phyloP scores from a whole-genome alignment of 164 flowering plant species.

The Aristolochia fimbriata region DNA sequence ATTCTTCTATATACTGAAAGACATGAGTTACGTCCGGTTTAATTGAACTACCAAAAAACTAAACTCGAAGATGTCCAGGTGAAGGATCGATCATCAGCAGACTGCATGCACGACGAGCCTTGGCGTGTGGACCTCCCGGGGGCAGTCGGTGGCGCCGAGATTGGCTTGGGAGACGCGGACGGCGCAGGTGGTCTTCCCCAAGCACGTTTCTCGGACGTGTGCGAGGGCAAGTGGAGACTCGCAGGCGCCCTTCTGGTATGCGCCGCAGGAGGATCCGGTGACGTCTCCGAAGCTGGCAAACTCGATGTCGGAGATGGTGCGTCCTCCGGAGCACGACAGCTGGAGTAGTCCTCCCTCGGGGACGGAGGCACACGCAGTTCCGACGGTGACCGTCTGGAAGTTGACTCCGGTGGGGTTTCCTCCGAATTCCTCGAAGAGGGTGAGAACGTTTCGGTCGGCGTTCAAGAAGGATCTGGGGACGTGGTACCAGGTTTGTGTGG shows the following conservation, averaged over 20 bases:
- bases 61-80: too few species aligned
- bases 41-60: too few species aligned
- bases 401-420: conserved; percentile 62
- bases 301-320: background rate
- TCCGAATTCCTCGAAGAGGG: conserved; percentile 89
- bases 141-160: background rate
- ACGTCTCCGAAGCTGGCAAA: background rate
- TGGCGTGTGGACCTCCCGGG: background rate
- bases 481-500: conserved; percentile 95
- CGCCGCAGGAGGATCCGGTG: background rate
- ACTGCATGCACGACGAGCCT: background rate
- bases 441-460: conserved; percentile 63
- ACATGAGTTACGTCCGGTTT: too few species aligned
- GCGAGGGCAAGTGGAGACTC: background rate
- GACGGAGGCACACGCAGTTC: too few species aligned
- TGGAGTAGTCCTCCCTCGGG: too few species aligned
- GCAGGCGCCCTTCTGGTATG: background rate
- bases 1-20: too few species aligned
- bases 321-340: background rate
- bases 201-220: background rate
- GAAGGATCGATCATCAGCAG: too few species aligned
- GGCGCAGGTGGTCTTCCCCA: background rate
- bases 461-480: conserved; percentile 91
- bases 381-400: too few species aligned
- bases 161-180: background rate